These are phyloP conservation scores for Malus fusca DNA, from an alignment of 306 rosid genomes.

Conservation along the genomic window DNA sequence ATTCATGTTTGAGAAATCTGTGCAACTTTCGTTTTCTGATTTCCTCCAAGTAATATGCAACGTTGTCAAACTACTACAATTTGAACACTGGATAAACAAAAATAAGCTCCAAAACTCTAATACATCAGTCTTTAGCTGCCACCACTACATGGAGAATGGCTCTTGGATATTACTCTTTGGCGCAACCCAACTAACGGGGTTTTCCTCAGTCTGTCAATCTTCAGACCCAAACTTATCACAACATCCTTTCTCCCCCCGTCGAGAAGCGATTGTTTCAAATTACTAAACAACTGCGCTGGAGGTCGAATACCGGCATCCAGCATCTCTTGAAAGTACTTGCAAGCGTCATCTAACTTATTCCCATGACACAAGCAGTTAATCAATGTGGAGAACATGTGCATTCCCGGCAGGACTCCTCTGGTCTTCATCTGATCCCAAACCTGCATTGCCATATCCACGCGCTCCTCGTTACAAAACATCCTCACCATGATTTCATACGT, in stretches of 20 bases:
- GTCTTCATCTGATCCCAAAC: slow-evolving; percentile 72
- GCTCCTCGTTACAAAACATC: slow-evolving; percentile 65
- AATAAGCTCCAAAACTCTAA: neutral
- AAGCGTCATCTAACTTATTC: slow-evolving; percentile 62
- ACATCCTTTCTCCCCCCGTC: slow-evolving; percentile 43
- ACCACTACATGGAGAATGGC: neutral
- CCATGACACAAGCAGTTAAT: slow-evolving; percentile 50
- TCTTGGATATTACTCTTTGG: neutral
- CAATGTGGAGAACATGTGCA: slow-evolving; percentile 76
- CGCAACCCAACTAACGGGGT: slow-evolving; percentile 29
- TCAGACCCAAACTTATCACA: slow-evolving; percentile 25
- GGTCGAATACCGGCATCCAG: slow-evolving; percentile 73
- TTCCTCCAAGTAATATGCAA: neutral
- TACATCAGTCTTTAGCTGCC: neutral
- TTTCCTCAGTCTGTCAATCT: slow-evolving; percentile 60
- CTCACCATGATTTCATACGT: slow-evolving; percentile 67
- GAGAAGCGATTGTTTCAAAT: slow-evolving; percentile 48
- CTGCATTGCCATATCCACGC: slow-evolving; percentile 48
- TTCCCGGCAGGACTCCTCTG: slow-evolving; percentile 62
- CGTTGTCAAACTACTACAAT: neutral
- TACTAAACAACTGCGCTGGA: slow-evolving; percentile 50
- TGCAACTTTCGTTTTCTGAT: neutral
- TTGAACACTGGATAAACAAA: neutral
- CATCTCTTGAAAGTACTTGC: slow-evolving; percentile 73
- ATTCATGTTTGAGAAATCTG: neutral